Conservation (phyloP, 2,329 filamentous ascomycete genomes). For the Hypoxylon sp. region DNA sequence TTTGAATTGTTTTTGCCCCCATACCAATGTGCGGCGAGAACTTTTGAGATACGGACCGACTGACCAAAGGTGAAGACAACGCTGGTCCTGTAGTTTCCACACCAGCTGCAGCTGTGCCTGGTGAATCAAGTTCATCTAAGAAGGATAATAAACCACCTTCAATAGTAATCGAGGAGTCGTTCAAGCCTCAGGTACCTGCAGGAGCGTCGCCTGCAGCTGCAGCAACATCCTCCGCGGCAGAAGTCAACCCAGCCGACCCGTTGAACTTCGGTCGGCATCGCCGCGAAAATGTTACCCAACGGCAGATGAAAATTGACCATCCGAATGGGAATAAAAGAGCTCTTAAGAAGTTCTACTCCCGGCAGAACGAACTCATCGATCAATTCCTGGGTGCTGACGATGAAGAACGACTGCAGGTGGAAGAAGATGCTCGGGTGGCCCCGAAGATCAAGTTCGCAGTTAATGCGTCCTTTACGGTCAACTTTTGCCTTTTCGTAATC, state of each 20-base stretch:
- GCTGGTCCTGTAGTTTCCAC: constrained; percentile 29
- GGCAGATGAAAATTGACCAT: constrained; percentile 65
- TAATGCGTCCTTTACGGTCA: constrained; percentile 65
- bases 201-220: constrained; percentile 41
- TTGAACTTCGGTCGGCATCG: constrained; percentile 59
- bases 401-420: constrained; percentile 66
- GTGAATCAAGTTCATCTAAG: constrained; percentile 28
- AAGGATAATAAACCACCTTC: constrained; percentile 31
- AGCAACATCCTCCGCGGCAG: constrained; percentile 40
- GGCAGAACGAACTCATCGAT: constrained; percentile 65
- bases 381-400: constrained; percentile 69
- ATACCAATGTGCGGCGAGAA: constrained; percentile 26
- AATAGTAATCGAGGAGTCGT: constrained; percentile 27
- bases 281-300: constrained; percentile 59
- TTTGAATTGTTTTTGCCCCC: constrained; percentile 39
- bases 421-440: constrained; percentile 66
- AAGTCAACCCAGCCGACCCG: constrained; percentile 54
- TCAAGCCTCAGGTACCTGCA: constrained; percentile 19
- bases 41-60: constrained; percentile 29
- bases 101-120: constrained; percentile 12
- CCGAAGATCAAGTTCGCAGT: constrained; percentile 69
- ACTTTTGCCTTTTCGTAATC: constrained; percentile 70
- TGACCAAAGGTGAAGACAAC: constrained; percentile 41
- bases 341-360: constrained; percentile 64
- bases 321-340: constrained; percentile 61